Evolutionary conservation across 495 filamentous ascomycete genomes (phyloP), one percentile per base, ranked within the genome.

Genomic region (Podospora pseudopauciseta): DNA sequence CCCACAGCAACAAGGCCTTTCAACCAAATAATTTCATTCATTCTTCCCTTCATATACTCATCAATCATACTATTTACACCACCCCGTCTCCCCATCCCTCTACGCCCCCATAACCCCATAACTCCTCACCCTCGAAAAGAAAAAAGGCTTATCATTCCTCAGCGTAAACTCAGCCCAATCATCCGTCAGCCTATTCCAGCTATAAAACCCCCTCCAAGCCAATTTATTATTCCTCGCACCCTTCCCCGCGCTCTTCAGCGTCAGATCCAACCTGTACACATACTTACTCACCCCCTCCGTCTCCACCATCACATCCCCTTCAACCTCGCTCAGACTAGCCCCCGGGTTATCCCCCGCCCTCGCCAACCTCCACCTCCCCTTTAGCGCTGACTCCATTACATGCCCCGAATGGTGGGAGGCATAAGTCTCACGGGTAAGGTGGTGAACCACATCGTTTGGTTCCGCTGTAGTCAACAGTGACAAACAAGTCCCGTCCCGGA

Each of bases 191-290:
- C 83, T 84, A 73, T 97, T 96, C 71, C 95, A 96, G 78, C 89
- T 93, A 90, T 92, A 97, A 78, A 90, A 97, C 0, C 92, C 91
- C 76, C 90, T 89, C 96, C 96, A 98, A 0, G 79, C 79, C 44
- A 99, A 76, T 80, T 94, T 97, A 60, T 92, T 96, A 67, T 94
- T 95, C 71, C 85, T 85, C 20, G 82, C 76, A 4, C 78, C 80
- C 66, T 80, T 81, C 0, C 89, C 85, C 0, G 86, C 84, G 53
- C 82, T 84, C 28, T 85, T 84, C 13, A 98, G 77, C 23, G 86
- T 78, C 19, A 99, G 73, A 61, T 91, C 87, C 84, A 97, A 87
- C 32, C 90, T 84, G 75, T 93, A 97, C 30, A 90, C 85, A 74
- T 97, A 97, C 77, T 91, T 91, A 1, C 87, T 78, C 23, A 86